Conservation (phyloP, 495 filamentous ascomycete genomes). For the Penicillium egyptiacum region DNA sequence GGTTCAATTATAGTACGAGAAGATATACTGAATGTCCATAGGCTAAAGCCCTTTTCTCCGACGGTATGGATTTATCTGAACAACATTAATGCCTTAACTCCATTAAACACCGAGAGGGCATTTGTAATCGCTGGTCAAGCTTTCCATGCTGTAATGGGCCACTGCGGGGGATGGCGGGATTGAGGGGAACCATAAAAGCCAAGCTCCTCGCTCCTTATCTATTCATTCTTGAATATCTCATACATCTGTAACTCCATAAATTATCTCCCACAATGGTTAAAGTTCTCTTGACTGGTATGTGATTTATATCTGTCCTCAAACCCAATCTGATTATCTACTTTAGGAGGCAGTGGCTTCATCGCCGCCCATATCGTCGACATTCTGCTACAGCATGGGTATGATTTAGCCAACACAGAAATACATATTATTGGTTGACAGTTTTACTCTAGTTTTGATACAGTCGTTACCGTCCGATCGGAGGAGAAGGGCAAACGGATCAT, state of each 20-base stretch:
- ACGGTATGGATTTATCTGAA: not conserved
- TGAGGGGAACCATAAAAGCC: conserved; percentile 27
- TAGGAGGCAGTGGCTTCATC: conserved; percentile 70
- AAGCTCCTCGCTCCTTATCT: conserved; percentile 7
- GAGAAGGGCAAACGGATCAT: conserved; percentile 77
- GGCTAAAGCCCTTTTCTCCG: not conserved
- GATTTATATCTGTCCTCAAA: not conserved
- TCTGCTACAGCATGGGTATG: conserved; percentile 61
- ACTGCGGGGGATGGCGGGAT: conserved; percentile 30
- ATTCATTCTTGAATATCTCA: not conserved
- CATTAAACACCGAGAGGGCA: conserved; percentile 1
- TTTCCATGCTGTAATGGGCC: conserved; percentile 1
- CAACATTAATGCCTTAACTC: not conserved
- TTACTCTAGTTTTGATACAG: conserved; percentile 59
- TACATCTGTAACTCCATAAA: not conserved
- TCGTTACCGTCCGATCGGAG: conserved; percentile 79
- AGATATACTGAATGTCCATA: not conserved
- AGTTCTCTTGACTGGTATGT: conserved; percentile 45
- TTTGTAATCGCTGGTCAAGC: conserved; percentile 22
- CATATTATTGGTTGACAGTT: conserved; percentile 11
- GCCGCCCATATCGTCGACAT: conserved; percentile 78
- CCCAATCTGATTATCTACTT: conserved; percentile 18
- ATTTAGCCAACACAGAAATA: not conserved
- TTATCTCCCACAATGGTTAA: conserved; percentile 35
- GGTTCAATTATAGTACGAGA: not conserved